Conservation (phyloP, 306 rosid species). For the Malus asiatica region DNA sequence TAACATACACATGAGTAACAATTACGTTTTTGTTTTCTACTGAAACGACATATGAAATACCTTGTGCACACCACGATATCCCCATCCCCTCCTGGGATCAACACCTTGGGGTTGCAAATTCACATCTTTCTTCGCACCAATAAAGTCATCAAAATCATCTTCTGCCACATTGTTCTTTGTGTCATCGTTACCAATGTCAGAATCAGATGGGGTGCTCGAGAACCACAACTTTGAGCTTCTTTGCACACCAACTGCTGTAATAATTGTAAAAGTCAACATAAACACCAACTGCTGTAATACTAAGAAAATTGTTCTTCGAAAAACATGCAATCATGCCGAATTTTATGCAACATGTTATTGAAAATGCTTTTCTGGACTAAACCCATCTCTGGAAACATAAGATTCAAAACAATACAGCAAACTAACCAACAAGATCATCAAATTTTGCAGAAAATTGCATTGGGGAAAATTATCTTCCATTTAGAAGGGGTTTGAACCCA, state of each 20-base stretch:
- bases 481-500: not conserved
- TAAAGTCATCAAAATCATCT: slow-evolving; percentile 39
- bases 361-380: not conserved
- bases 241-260: slow-evolving; percentile 29
- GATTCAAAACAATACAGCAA: not conserved
- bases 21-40: not conserved
- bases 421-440: not conserved
- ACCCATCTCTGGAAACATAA: not conserved
- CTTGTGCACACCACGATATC: slow-evolving; percentile 94
- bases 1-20: not conserved
- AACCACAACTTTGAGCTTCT: slow-evolving; percentile 37
- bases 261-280: slow-evolving; percentile 14
- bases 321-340: not conserved
- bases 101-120: slow-evolving; percentile 62
- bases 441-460: not conserved
- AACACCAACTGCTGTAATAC: not conserved
- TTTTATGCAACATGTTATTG: not conserved
- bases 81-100: slow-evolving; percentile 88
- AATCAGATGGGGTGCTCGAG: slow-evolving; percentile 31
- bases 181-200: slow-evolving; percentile 15
- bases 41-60: slow-evolving; percentile 28
- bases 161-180: slow-evolving; percentile 14
- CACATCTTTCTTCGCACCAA: slow-evolving; percentile 30
- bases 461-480: not conserved
- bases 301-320: not conserved